A percentile compares a stretch with the other conserved stretches of the same genome.
These are phyloP conservation scores for Rubroboletus satanas DNA, from an alignment of 768 basidiomycete species.

Conservation along the genomic window DNA sequence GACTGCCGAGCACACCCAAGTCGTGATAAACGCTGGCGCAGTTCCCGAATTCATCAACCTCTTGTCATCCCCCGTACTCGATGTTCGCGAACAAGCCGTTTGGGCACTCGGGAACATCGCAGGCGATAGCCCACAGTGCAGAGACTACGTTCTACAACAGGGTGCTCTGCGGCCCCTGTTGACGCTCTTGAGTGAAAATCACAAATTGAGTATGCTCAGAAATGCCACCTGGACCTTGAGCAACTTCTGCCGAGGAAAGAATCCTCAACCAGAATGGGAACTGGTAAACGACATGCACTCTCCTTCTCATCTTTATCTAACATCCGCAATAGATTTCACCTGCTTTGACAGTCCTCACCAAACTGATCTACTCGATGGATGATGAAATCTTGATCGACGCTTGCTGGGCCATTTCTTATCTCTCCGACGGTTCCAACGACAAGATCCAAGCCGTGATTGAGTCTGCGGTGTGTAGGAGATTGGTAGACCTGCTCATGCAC, in stretches of 20 bases:
- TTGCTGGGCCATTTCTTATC: slow-evolving; percentile 99
- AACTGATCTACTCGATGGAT: slow-evolving; percentile 97
- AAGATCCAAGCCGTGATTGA: slow-evolving; percentile 99
- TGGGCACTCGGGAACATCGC: slow-evolving; percentile 99
- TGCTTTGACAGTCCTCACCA: slow-evolving; percentile 93
- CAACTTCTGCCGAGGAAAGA: slow-evolving; percentile 98
- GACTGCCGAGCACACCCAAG: slow-evolving; percentile 97
- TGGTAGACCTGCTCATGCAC: slow-evolving; percentile 96
- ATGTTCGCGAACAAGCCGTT: slow-evolving; percentile 98
- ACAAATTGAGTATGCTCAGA: slow-evolving; percentile 97
- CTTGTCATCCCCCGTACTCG: slow-evolving; percentile 87
- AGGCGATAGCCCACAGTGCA: slow-evolving; percentile 95
- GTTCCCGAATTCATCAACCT: slow-evolving; percentile 98
- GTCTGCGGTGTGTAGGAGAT: slow-evolving; percentile 93
- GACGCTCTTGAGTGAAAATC: slow-evolving; percentile 86
- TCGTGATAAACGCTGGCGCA: slow-evolving; percentile 91
- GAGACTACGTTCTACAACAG: slow-evolving; percentile 93
- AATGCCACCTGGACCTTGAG: slow-evolving; percentile 99
- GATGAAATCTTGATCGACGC: slow-evolving; percentile 99
- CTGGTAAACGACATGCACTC: slow-evolving; percentile 52
- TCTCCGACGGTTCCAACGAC: slow-evolving; percentile 98
- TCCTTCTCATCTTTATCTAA: slow-evolving; percentile 12
- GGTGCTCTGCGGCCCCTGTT: slow-evolving; percentile 92
- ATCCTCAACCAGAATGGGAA: slow-evolving; percentile 97
- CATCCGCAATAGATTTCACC: slow-evolving; percentile 78